Evolutionary conservation across 495 filamentous ascomycete species (phyloP), one percentile per base, ranked within the genome.

Genomic region (Apodospora peruviana): DNA sequence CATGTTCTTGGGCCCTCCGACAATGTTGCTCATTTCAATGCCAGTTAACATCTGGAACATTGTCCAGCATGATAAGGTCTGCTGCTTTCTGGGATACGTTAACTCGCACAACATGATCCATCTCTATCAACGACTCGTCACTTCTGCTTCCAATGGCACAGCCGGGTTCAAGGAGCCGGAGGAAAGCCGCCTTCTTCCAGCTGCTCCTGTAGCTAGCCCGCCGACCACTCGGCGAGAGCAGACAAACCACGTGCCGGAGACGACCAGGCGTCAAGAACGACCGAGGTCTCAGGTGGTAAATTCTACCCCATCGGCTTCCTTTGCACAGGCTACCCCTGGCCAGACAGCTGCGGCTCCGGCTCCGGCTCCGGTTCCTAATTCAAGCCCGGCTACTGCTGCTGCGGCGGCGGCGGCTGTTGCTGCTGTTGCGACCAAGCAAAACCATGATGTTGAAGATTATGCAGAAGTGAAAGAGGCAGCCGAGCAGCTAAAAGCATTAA

Each of bases 381-480:
- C 52, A 2, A 42, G 19, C 8, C 51, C 49, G 25, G 23, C 50
- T 10, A 43, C 49, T 11, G 38, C 29, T 7, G 27, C 27, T 32
- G 7, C 7, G 27, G 27, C 27, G 7, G 7, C 7, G 27, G 27
- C 27, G 25, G 23, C 50, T 9, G 43, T 46, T 14, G 39, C 32
- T 10, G 7, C 27, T 32, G 27, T 14, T 32, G 61, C 52, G n/a
- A 47, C 55, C 2, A n/a, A n/a, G n/a, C 53, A 55, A 25, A 77
- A 78, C 51, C 68, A 74, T 20, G 74, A 78, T 10, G 75, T 74
- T 11, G 76, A 79, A 54, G 77, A 79, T 42, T 74, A 76, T 10
- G 75, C 71, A 14, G 77, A 81, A 59, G 79, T 81, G 75, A 72
- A 78, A 37, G 75, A 79, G 58, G 77, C 77, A 36, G 77, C 77